Evolutionary conservation across 768 basidiomycete species (phyloP).

Genomic region (Amanita molliuscula): DNA sequence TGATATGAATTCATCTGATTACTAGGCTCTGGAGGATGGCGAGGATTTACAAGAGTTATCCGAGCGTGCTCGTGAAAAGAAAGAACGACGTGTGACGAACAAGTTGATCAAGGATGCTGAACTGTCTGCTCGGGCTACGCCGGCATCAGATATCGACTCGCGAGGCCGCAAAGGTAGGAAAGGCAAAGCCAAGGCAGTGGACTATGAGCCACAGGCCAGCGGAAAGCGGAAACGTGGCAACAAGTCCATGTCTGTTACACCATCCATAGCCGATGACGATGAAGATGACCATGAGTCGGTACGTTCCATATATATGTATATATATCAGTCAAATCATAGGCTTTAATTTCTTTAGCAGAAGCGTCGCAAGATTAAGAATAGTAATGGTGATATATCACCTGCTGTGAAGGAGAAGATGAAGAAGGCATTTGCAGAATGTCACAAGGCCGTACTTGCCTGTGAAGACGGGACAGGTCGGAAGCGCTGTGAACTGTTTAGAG

Average conservation of each 20-base stretch:
- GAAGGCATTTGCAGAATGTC: slow-evolving; percentile 69
- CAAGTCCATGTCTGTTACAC: slow-evolving; percentile 70
- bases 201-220: slow-evolving; percentile 38
- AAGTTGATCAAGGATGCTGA: slow-evolving; percentile 52
- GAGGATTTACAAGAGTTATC: slow-evolving; percentile 69
- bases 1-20: not conserved
- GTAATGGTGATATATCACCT: slow-evolving; percentile 38
- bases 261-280: slow-evolving; percentile 69
- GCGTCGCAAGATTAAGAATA: slow-evolving; percentile 67
- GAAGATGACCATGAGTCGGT: slow-evolving; percentile 67
- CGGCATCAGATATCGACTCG: slow-evolving; percentile 48
- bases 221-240: slow-evolving; percentile 70
- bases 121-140: slow-evolving; percentile 53
- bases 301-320: slow-evolving; percentile 15
- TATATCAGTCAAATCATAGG: not conserved
- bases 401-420: slow-evolving; percentile 69
- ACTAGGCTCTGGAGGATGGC: slow-evolving; percentile 64
- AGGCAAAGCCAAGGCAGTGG: slow-evolving; percentile 44
- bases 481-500: slow-evolving; percentile 81
- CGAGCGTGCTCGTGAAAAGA: slow-evolving; percentile 54
- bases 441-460: slow-evolving; percentile 62
- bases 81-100: slow-evolving; percentile 49
- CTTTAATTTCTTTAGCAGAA: slow-evolving; percentile 38
- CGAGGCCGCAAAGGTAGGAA: slow-evolving; percentile 58
- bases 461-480: slow-evolving; percentile 67